These are phyloP conservation scores for Zygosaccharomyces pseudobailii DNA, from an alignment of 1,139 yeast species.

Conservation along the genomic window DNA sequence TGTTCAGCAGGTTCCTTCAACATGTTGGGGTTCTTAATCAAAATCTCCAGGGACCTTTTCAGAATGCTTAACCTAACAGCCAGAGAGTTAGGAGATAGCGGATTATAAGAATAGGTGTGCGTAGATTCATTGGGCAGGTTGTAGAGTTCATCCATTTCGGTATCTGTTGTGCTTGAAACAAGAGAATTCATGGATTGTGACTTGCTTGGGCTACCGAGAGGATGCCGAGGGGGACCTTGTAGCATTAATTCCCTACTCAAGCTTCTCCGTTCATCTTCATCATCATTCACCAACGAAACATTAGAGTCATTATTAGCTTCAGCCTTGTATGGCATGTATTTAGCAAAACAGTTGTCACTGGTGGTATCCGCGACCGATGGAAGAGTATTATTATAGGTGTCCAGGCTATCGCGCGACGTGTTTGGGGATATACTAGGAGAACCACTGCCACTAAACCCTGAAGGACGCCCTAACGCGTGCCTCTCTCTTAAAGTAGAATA, in stretches of 20 bases:
- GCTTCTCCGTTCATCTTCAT: background rate
- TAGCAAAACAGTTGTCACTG: constrained; percentile 4
- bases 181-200: constrained; percentile 10
- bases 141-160: constrained; percentile 37
- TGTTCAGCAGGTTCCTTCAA: constrained; percentile 18
- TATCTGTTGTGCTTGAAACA: constrained; percentile 14
- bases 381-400: constrained; percentile 1
- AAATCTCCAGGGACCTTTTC: constrained; percentile 67
- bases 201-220: constrained; percentile 1
- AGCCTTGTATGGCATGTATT: background rate
- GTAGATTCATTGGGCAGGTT: constrained; percentile 75
- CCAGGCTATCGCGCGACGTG: constrained; percentile 1
- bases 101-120: constrained; percentile 82
- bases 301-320: background rate
- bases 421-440: constrained; percentile 1
- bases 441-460: background rate
- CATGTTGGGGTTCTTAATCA: constrained; percentile 31
- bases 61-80: constrained; percentile 71
- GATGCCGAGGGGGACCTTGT: constrained; percentile 11
- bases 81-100: constrained; percentile 71
- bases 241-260: background rate
- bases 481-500: constrained; percentile 15
- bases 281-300: background rate
- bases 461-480: constrained; percentile 9
- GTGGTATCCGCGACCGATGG: constrained; percentile 9